Evolutionary conservation across 768 basidiomycete species (phyloP).

Genomic region (Suillus sp.): DNA sequence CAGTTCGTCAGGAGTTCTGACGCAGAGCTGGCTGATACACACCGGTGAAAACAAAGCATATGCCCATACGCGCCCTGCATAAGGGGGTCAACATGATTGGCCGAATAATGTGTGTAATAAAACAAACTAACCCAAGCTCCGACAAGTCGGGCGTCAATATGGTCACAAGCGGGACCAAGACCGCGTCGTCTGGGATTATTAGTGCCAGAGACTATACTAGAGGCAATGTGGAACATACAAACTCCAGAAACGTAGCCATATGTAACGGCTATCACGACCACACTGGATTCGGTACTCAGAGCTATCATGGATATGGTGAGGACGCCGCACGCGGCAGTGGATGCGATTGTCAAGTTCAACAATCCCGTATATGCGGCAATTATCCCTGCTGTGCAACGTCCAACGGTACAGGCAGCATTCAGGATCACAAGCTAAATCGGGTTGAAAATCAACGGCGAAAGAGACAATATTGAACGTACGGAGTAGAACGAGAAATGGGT

Average conservation of each 20-base stretch:
- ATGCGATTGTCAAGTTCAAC: constrained; percentile 44
- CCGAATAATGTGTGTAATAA: background rate
- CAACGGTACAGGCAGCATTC: constrained; percentile 51
- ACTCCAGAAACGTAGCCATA: constrained; percentile 54
- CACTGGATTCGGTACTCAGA: constrained; percentile 39
- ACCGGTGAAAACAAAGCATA: constrained; percentile 50
- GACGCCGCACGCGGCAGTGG: constrained; percentile 34
- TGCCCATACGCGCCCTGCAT: constrained; percentile 42
- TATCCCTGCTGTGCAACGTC: constrained; percentile 45
- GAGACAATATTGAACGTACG: constrained; percentile 31
- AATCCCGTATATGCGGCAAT: constrained; percentile 44
- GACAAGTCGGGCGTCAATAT: constrained; percentile 45
- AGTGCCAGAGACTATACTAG: background rate
- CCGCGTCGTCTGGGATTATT: constrained; percentile 34
- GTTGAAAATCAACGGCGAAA: background rate
- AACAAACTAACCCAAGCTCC: constrained; percentile 51
- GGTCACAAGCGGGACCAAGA: constrained; percentile 47
- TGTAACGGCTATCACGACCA: constrained; percentile 43
- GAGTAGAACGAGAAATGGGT: constrained; percentile 55
- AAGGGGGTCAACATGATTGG: background rate
- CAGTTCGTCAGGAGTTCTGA: no score
- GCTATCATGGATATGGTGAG: constrained; percentile 49
- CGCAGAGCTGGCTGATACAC: constrained; percentile 12
- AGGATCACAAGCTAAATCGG: constrained; percentile 48
- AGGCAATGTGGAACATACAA: constrained; percentile 29